Conservation (phyloP, 345 rosid species). For the Populus tremula region DNA sequence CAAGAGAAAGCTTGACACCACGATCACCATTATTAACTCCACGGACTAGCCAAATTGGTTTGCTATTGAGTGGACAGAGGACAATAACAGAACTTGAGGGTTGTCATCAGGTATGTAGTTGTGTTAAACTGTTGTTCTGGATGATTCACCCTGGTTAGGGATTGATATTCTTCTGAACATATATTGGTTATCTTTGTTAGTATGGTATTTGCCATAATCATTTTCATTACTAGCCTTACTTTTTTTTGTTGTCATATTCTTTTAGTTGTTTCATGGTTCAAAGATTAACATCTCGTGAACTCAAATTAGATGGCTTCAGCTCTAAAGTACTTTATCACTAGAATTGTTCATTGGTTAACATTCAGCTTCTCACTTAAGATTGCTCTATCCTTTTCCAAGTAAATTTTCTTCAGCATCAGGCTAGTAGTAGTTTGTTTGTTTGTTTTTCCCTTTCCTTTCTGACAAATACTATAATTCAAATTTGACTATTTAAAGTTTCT, state of each 20-base stretch:
- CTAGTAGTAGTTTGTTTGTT: not conserved
- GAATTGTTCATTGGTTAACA: too few species aligned
- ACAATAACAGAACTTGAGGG: constrained; percentile 80
- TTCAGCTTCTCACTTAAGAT: not conserved
- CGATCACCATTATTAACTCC: constrained; percentile 77
- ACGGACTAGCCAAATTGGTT: constrained; percentile 70
- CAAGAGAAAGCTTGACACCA: constrained; percentile 88
- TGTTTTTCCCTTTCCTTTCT: not conserved
- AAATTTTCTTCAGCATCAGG: not conserved
- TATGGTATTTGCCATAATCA: not conserved
- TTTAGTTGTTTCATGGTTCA: too few species aligned
- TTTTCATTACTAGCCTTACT: not conserved
- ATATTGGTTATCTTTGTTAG: not conserved
- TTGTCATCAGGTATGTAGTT: constrained; percentile 62
- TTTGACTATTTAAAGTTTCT: not conserved
- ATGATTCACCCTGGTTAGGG: not conserved
- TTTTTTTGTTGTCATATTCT: too few species aligned
- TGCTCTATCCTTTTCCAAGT: not conserved
- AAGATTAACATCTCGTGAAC: too few species aligned
- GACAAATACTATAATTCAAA: not conserved
- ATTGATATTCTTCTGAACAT: constrained; percentile 3
- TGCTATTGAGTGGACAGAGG: constrained; percentile 66
- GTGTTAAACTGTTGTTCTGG: not conserved
- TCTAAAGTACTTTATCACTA: not conserved
- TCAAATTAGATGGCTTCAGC: too few species aligned